Conservation (phyloP, 768 basidiomycete species). For the Suillus weaverae region DNA sequence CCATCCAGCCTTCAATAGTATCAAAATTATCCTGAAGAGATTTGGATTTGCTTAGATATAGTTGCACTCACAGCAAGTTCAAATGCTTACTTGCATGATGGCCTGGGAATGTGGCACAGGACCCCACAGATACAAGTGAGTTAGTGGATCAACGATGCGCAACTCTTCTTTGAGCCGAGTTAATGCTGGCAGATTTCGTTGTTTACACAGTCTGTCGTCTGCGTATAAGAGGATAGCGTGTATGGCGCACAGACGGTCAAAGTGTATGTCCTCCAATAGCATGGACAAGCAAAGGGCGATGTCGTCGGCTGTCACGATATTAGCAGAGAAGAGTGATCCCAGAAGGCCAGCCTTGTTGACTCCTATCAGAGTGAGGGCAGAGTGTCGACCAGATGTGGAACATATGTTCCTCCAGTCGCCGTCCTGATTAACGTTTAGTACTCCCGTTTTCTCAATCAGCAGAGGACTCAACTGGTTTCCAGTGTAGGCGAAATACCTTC, state of each 20-base stretch:
- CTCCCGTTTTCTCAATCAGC: background rate
- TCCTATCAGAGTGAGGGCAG: constrained; percentile 16
- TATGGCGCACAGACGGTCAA: constrained; percentile 34
- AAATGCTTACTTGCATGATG: constrained; percentile 21
- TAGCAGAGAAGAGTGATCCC: constrained; percentile 31
- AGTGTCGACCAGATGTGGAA: constrained; percentile 1
- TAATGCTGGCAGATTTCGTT: constrained; percentile 18
- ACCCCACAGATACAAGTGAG: constrained; percentile 25
- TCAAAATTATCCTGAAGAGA: constrained; percentile 26
- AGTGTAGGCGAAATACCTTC: constrained; percentile 15
- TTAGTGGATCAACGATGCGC: constrained; percentile 9
- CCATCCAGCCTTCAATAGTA: constrained; percentile 29
- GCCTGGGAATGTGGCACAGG: constrained; percentile 14
- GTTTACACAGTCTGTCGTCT: constrained; percentile 34
- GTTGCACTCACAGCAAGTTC: background rate
- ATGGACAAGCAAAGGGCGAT: constrained; percentile 30
- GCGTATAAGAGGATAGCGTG: constrained; percentile 35
- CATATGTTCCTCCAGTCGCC: constrained; percentile 12
- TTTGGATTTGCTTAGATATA: constrained; percentile 1
- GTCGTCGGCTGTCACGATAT: constrained; percentile 27
- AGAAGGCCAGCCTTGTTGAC: constrained; percentile 34
- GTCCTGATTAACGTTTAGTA: constrained; percentile 14
- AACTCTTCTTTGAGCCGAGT: constrained; percentile 21
- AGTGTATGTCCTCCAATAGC: constrained; percentile 18
- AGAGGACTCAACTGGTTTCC: constrained; percentile 11